Percentiles rank a stretch among this genome's conserved stretches.
These are phyloP conservation scores for Scutellospora calospora DNA, from an alignment of 371 early-diverging fungal genomes.

Conservation along the genomic window DNA sequence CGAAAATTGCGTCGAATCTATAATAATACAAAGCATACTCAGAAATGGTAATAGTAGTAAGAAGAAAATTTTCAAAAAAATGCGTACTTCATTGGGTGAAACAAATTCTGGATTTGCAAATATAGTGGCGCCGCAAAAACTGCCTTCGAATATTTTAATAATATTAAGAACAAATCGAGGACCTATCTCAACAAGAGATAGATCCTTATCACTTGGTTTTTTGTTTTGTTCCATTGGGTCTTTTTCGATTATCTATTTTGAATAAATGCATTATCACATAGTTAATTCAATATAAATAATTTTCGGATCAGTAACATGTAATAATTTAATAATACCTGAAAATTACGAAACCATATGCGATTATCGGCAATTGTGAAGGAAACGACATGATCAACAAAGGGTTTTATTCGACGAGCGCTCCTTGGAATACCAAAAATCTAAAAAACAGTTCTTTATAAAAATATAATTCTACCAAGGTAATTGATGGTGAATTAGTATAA, in stretches of 20 bases:
- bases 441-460: background rate
- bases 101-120: constrained; percentile 91
- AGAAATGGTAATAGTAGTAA: background rate
- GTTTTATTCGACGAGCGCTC: constrained; percentile 90
- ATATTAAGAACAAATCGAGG: constrained; percentile 95
- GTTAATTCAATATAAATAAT: background rate
- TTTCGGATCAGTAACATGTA: too few relatives aligned
- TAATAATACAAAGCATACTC: background rate
- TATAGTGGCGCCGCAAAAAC: constrained; percentile 91
- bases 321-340: too few relatives aligned
- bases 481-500: background rate
- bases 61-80: background rate
- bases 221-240: constrained; percentile 51
- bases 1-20: constrained; percentile 27
- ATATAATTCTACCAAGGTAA: background rate
- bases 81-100: constrained; percentile 74
- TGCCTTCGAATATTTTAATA: constrained; percentile 94
- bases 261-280: background rate
- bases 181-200: constrained; percentile 95
- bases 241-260: constrained; percentile 61
- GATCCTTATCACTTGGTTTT: constrained; percentile 71
- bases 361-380: constrained; percentile 90
- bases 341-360: constrained; percentile 96
- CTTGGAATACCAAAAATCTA: constrained; percentile 90
- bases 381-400: constrained; percentile 96